Base-by-base conservation (phyloP, 805 yeast species). In the Myxozyma melibiosi region DNA sequence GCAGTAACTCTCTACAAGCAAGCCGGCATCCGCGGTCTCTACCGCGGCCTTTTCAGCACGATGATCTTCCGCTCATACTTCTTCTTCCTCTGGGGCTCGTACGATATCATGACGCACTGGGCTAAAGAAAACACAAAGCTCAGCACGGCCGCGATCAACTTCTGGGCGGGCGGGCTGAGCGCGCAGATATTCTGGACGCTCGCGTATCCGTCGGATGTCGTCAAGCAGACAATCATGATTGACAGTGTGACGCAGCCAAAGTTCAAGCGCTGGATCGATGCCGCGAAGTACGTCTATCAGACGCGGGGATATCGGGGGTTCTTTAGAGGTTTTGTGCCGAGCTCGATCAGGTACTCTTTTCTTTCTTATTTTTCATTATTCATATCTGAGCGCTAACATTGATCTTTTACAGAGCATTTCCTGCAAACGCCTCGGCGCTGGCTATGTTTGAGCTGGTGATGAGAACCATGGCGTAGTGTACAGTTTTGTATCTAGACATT, bases 61-160 rank as follows among this genome's bases (percentile, higher is more conserved):
- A 81, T 90, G 85, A 80, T 90, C 13, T 90, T 90, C 75, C 79
- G 97, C 69, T 84, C 96, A 1, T 88, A 88, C 71, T 90, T 90
- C 70, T 78, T 88, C 34, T 87, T 88, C 57, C 89, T 95, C 92
- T 90, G 97, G 97, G 96, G 96, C 1, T 84, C 95, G 0, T 90
- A 90, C 69, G 96, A 89, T 68, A 55, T 89, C 7, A 79, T 90
- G 70, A 88, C 95, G 6, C 76, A 80, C 53, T 84, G 79, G 77
- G 84, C 90, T 71, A 78, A 80, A 63, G 75, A 77, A 4, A 76
- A 88, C 65, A 89, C 96, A 0, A 71, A 74, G 38, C 63, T 89
- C 78, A 81, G 85, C 47, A 80, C 80, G 39, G 82, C 94, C 1
- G 76, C 90, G 0, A 78, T 90, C 57, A 90, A 89, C 70, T 90